Base-by-base conservation (phyloP, 805 yeast genomes). In the Kregervanrija pseudodelftensis region DNA sequence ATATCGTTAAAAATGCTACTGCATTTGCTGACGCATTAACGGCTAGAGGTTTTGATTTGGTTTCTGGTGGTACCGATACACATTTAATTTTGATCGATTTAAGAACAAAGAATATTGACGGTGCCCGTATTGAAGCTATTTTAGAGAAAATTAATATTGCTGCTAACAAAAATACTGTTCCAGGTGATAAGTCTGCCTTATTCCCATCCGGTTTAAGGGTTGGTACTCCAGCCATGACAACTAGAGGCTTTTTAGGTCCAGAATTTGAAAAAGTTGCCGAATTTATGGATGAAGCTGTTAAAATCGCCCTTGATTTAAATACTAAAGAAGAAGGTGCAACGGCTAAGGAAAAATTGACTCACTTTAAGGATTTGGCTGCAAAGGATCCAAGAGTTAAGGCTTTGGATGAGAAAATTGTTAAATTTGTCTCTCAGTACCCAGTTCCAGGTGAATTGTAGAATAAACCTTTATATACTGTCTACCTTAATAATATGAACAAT, bases 191-290 rank as follows among this genome's bases (percentile, higher is more conserved):
- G 67, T 86, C 96, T 38, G 99, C 99, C 32, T 74, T 91, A 49
- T 88, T 86, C 64, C 99, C 99, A 60, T 87, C 95, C 49, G 99
- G 99, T 57, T 73, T 91, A 53, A 85, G 99, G 73, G 84, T 91
- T 49, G 99, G 99, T 58, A 86, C 98, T 13, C 99, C 99, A 47
- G 98, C 98, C 40, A 91, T 91, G 98, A 84, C 97, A 45, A 88
- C 97, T 43, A 82, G 99, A 72, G 97, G 96, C 39, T 83, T 91
- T 61, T 78, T 78, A 43, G 76, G 74, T 49, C 75, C 69, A 45
- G 98, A 91, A 58, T 91, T 91, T 61, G 80, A 73, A 50, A 75
- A 76, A 62, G 93, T 91, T 46, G 91, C 90, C 37, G 76, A 72
- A 43, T 88, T 76, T 71, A 85, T 91, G 59, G 85, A 85, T 61